Base-by-base conservation (phyloP, 768 basidiomycete species). In the Russula sp. region DNA sequence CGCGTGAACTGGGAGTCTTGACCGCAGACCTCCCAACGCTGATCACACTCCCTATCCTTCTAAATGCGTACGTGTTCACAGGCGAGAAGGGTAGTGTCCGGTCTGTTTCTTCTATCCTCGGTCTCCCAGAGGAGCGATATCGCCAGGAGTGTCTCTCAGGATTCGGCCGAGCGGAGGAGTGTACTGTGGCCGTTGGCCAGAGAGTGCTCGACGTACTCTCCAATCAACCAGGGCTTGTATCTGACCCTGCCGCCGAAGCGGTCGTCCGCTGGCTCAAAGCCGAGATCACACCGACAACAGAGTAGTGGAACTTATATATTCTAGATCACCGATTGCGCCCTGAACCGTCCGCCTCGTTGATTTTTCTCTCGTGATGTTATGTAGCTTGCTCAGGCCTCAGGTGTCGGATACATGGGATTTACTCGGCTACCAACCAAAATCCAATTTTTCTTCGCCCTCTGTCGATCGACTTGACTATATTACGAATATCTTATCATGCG, bases 161-260 rank as follows among this genome's bases (percentile, higher is more conserved):
- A 22, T 92, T 91, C 70, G 83, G 85, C 14, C 77, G 87, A 57
- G 90, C 89, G 42, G 89, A 91, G 65, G 87, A 90, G 67, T 88
- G 83, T 65, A 83, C 83, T 47, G 73, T 73, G 22, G 73, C 79
- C 5, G 81, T 90, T 51, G 84, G 80, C 3, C 78, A 79, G 68
- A 79, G 79, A 25, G 75, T 88, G 43, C 72, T 84, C 38, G 78
- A 85, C 36, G 75, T 76, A 25, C 72, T 90, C 39, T 74, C 72
- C 22, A 65, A 38, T 18, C 47, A 56, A 34, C 14, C 59, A 22
- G 63, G 50, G 3, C 50, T 58, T 25, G 13, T 20, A 18, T 45
- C 50, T 62, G 25, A 70, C 71, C 48, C 69, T 71, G 52, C 58
- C 13, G 45, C 53, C 29, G 64, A 67, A 51, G 64, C 61, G 3